Base-by-base conservation (phyloP, 495 filamentous ascomycete genomes). In the Xylaria longipes region DNA sequence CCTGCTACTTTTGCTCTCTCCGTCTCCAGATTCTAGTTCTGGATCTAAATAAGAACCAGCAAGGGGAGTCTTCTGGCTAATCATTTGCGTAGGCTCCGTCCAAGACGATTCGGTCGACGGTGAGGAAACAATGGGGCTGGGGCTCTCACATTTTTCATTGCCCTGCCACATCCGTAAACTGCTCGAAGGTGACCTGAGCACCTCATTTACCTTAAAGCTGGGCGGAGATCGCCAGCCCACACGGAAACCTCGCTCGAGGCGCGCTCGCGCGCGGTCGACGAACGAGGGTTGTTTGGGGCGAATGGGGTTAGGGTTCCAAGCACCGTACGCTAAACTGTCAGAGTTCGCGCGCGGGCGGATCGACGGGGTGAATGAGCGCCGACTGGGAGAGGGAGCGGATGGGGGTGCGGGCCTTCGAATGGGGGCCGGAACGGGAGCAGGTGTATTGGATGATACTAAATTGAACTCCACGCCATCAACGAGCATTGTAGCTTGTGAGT, bases 141-240 rank as follows among this genome's bases (percentile, higher is more conserved):
- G 4, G 3, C 62, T 65, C 14, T 50, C 8, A 0, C 5, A 7
- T 14, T 46, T 20, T 15, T 11, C 48, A 17, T 41, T 9, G n/a
- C 9, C 5, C 31, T 22, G 20, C 43, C 2, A 41, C 2, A 67
- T 35, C 12, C 31, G 39, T 35, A 31, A 54, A 50, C 7, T 33
- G 14, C 3, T 35, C 15, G 20, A 35, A 29, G 20, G 54, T 0
- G 45, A 43, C 60, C 71, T 72, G 0, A 43, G 41, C 7, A 78
- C 74, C 2, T 33, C 39, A n/a, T 69, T 39, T 2, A 78, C 74
- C 33, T 61, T 60, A 66, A 79, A 79, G 11, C 52, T 71, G 0
- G 66, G 52, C 5, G 41, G 50, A 1, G 72, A 58, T 22, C 68
- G 52, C 1, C 43, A 25, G n/a, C 74, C 70, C 0, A 54, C 61